Conservation (phyloP, 768 basidiomycete species). For the Lactifluus rugatus region DNA sequence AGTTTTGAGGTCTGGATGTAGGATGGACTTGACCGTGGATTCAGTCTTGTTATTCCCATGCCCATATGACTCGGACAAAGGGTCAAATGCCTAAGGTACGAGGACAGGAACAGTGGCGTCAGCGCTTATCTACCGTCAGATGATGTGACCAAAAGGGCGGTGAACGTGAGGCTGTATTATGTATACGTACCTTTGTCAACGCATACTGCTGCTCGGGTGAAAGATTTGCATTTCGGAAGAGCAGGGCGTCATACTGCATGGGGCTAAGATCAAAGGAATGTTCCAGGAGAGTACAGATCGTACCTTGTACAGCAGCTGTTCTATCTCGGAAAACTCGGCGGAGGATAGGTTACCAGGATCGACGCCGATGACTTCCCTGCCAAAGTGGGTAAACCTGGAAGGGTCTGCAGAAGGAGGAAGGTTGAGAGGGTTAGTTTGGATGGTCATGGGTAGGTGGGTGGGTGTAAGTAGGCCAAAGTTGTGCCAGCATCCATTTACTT, state of each 20-base stretch:
- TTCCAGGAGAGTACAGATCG: slow-evolving; percentile 12
- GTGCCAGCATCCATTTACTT: no score
- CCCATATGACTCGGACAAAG: slow-evolving; percentile 53
- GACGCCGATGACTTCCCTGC: slow-evolving; percentile 65
- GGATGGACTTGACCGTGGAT: slow-evolving; percentile 62
- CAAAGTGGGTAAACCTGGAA: slow-evolving; percentile 59
- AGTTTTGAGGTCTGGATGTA: slow-evolving; percentile 82
- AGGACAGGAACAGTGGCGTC: not conserved
- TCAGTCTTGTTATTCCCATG: slow-evolving; percentile 86
- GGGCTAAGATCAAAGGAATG: not conserved
- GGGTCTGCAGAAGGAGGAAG: slow-evolving; percentile 65
- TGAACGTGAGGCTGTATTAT: not conserved
- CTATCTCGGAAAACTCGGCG: slow-evolving; percentile 56
- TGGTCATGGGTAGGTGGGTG: slow-evolving; percentile 41
- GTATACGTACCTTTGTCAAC: slow-evolving; percentile 56
- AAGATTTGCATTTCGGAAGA: slow-evolving; percentile 62
- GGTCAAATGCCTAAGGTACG: slow-evolving; percentile 61
- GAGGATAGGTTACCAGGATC: slow-evolving; percentile 53
- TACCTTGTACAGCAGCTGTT: slow-evolving; percentile 71
- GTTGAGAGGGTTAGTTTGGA: slow-evolving; percentile 56
- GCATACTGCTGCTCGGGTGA: slow-evolving; percentile 79
- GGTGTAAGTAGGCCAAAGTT: no score
- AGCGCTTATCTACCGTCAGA: not conserved
- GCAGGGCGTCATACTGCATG: slow-evolving; percentile 54
- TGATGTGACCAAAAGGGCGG: not conserved